Base-by-base conservation (phyloP, 352 stramenopile species). In the Globisporangium uncinulatum region DNA sequence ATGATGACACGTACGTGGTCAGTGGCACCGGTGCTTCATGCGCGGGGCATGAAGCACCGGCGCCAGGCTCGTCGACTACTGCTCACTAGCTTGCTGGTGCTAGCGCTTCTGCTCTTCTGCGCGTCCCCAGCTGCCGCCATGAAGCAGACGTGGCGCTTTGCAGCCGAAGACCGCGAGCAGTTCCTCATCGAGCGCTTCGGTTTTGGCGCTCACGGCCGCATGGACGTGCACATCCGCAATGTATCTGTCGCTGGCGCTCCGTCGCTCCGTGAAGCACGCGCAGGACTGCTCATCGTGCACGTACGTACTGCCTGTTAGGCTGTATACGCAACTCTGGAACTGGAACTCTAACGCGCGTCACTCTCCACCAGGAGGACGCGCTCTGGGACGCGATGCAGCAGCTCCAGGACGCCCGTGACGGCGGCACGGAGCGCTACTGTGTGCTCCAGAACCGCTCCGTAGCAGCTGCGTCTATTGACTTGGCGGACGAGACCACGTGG, bases 101-200 rank as follows among this genome's bases (percentile, higher is more conserved):
- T 39, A 5, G 17, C 21, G 44, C 9, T 56, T 15, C 56, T 56
- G 11, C 6, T 32, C n/a, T n/a, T n/a, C n/a, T n/a, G n/a, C n/a
- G 17, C 13, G 0, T 3, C 17, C 20, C 31, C 41, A 8, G 17
- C 17, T 15, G 3, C 8, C 14, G 57, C 49, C n/a, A 89, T 90
- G 77, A 89, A 93, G 62, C 89, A 97, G 64, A 66, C 75, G 20
- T 90, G 89, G 75, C 44, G 32, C 32, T 92, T 96, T 50, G 57
- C 65, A 19, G 48, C 66, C 20, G 90, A 97, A 55, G 70, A 82
- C 56, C 79, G 87, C 24, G 53, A 63, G 37, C 67, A 94, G 48
- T 97, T 97, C 67, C 68, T 93, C 45, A 79, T 97, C 45, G 90
- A 97, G 66, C 86, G 83, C 66, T 97, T 97, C 59, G 89, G 87